A percentile compares a stretch with the other conserved stretches of the same genome.
These are phyloP conservation scores for Crepidotus sp. DNA, from an alignment of 1,284 basidiomycete species.

Conservation along the genomic window DNA sequence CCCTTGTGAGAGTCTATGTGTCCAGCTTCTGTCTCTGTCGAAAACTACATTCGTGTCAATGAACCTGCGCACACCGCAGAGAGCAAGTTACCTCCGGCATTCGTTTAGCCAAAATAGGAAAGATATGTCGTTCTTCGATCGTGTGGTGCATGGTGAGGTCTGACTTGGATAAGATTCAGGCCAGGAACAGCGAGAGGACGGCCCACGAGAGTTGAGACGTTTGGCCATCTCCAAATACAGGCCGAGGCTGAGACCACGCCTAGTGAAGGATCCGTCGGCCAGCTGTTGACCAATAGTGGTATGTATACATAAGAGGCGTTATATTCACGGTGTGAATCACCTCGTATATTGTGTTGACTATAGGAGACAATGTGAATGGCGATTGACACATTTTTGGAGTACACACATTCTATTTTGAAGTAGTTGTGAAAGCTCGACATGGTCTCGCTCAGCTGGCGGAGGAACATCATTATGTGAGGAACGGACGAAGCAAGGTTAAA, in stretches of 20 bases:
- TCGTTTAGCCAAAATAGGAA: conserved; percentile 52
- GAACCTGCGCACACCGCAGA: not conserved
- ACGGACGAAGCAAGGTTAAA: too few relatives aligned
- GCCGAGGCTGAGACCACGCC: conserved; percentile 35
- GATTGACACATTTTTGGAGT: too few relatives aligned
- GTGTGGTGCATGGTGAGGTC: conserved; percentile 61
- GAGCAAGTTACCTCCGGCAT: conserved; percentile 35
- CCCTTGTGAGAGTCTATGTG: conserved; percentile 54
- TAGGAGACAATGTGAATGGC: too few relatives aligned
- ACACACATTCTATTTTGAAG: conserved; percentile 28
- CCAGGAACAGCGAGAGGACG: not conserved
- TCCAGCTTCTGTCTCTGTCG: conserved; percentile 33
- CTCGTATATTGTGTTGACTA: conserved; percentile 32
- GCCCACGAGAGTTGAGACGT: conserved; percentile 35
- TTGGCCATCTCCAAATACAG: conserved; percentile 38
- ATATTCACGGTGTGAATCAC: conserved; percentile 16
- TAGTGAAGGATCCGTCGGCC: conserved; percentile 42
- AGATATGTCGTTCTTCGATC: conserved; percentile 55
- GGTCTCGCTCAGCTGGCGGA: conserved; percentile 9
- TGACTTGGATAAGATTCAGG: conserved; percentile 17
- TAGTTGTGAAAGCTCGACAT: conserved; percentile 25
- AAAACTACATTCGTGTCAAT: conserved; percentile 29
- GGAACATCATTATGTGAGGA: too few relatives aligned
- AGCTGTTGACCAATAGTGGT: conserved; percentile 24
- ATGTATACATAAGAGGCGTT: not conserved